These are phyloP conservation scores for Colletotrichum sp. DNA, from an alignment of 2,329 filamentous ascomycete genomes.

Conservation along the genomic window DNA sequence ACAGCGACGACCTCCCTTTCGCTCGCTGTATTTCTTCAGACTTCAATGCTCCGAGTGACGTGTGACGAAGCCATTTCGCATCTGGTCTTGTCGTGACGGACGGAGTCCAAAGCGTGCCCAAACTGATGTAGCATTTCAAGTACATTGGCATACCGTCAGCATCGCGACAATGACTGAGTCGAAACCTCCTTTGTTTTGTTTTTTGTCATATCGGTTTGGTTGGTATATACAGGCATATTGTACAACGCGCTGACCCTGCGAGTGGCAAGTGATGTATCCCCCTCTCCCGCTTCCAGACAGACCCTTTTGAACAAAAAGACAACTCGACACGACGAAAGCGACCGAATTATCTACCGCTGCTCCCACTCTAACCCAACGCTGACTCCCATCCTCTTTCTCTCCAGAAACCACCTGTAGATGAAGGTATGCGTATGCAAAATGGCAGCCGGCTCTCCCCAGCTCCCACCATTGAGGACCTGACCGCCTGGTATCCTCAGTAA, in stretches of 20 bases:
- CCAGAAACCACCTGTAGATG: slow-evolving; percentile 16
- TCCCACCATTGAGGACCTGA: slow-evolving; percentile 4
- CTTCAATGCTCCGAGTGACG: not conserved
- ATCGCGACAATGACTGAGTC: not conserved
- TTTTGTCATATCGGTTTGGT: slow-evolving; percentile 4
- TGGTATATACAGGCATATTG: slow-evolving; percentile 20
- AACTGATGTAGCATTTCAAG: not conserved
- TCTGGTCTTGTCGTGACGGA: not conserved
- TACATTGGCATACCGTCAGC: not conserved
- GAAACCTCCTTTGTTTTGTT: not conserved
- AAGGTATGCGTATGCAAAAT: slow-evolving; percentile 16
- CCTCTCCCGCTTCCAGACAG: not conserved
- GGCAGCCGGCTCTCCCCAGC: not conserved
- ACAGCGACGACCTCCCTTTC: not conserved
- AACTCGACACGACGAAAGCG: not conserved
- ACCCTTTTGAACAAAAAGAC: not conserved
- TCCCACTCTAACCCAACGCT: slow-evolving; percentile 4
- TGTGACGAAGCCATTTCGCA: not conserved
- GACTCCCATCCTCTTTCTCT: slow-evolving; percentile 5
- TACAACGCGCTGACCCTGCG: slow-evolving; percentile 12
- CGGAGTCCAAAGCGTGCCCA: not conserved
- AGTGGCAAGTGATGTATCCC: slow-evolving; percentile 11
- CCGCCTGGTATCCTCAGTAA: slow-evolving; percentile 3
- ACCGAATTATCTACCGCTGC: slow-evolving; percentile 5
- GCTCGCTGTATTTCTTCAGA: not conserved